phyloP scores from a whole-genome alignment of 352 stramenopile genomes.

The Pythium brachiatum region DNA sequence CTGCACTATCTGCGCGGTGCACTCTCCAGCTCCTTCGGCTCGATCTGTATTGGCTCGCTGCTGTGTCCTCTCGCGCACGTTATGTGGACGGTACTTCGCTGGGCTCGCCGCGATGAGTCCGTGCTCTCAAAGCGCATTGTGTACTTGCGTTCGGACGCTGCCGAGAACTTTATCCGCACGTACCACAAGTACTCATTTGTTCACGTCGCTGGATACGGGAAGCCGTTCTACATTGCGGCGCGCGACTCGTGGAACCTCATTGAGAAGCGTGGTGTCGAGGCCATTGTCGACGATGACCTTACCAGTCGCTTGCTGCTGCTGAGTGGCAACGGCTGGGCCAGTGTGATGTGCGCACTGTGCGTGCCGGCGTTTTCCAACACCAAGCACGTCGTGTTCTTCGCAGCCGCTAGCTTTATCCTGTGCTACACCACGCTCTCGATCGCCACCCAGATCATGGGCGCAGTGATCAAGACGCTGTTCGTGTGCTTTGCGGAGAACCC shows the following conservation, averaged over 20 bases:
- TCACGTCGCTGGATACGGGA: slow-evolving; percentile 79
- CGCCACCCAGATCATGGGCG: slow-evolving; percentile 65
- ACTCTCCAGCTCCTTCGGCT: slow-evolving; percentile 74
- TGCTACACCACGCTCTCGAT: slow-evolving; percentile 82
- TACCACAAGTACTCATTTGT: slow-evolving; percentile 88
- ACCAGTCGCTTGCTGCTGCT: slow-evolving; percentile 77
- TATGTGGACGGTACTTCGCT: slow-evolving; percentile 75
- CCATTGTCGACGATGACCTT: slow-evolving; percentile 83
- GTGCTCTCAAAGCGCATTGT: slow-evolving; percentile 56
- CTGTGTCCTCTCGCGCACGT: slow-evolving; percentile 74
- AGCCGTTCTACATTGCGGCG: slow-evolving; percentile 76
- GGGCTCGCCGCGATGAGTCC: slow-evolving; percentile 69
- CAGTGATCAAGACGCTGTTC: slow-evolving; percentile 85
- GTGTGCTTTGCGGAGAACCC: slow-evolving; percentile 87
- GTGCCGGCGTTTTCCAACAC: slow-evolving; percentile 53
- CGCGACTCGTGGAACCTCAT: slow-evolving; percentile 78
- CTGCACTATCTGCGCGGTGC: slow-evolving; percentile 64
- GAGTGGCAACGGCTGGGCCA: slow-evolving; percentile 74
- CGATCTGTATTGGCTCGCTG: slow-evolving; percentile 81
- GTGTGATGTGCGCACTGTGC: slow-evolving; percentile 68
- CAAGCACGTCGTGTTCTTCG: slow-evolving; percentile 69
- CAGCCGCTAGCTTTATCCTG: slow-evolving; percentile 65
- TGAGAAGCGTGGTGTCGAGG: slow-evolving; percentile 75
- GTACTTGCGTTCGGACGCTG: slow-evolving; percentile 55
- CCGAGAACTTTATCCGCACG: slow-evolving; percentile 76